phyloP scores from a whole-genome alignment of 768 basidiomycete genomes.

The Rhodotorula taiwanensis region DNA sequence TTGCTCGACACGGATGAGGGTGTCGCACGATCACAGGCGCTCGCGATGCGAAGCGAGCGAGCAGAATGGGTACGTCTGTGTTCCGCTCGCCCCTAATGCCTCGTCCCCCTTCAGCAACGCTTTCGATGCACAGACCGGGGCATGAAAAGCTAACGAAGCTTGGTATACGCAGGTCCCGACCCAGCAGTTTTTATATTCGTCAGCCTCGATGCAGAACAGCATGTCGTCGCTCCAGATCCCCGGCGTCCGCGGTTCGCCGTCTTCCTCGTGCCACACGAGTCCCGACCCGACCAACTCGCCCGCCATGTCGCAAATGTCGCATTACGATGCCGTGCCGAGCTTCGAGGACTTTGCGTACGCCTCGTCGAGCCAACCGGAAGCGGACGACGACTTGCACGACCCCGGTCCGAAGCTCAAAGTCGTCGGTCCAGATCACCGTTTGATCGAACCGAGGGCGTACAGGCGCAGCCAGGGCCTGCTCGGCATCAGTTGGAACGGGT shows the following conservation, averaged over 20 bases:
- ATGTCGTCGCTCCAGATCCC: neutral
- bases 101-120: too few relatives aligned
- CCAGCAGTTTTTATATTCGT: conserved; percentile 19
- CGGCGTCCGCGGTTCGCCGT: neutral
- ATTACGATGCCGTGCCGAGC: neutral
- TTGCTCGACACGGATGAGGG: neutral
- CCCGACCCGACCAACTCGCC: neutral
- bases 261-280: neutral
- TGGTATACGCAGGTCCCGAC: conserved; percentile 9
- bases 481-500: conserved; percentile 64
- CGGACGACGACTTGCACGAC: conserved; percentile 32
- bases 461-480: conserved; percentile 51
- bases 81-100: neutral
- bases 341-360: conserved; percentile 13
- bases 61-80: conserved; percentile 16
- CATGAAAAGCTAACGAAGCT: neutral
- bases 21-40: conserved; percentile 5
- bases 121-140: too few relatives aligned
- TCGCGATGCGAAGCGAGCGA: conserved; percentile 10
- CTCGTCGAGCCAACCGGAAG: conserved; percentile 15
- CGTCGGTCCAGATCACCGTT: conserved; percentile 48
- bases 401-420: conserved; percentile 11
- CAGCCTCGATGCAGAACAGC: neutral
- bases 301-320: neutral
- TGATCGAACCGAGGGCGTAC: conserved; percentile 54